Percentiles rank a stretch among this genome's conserved stretches.
These are phyloP conservation scores for Trichoderma arundinaceum DNA, from an alignment of 2,329 filamentous ascomycete genomes.

Conservation along the genomic window DNA sequence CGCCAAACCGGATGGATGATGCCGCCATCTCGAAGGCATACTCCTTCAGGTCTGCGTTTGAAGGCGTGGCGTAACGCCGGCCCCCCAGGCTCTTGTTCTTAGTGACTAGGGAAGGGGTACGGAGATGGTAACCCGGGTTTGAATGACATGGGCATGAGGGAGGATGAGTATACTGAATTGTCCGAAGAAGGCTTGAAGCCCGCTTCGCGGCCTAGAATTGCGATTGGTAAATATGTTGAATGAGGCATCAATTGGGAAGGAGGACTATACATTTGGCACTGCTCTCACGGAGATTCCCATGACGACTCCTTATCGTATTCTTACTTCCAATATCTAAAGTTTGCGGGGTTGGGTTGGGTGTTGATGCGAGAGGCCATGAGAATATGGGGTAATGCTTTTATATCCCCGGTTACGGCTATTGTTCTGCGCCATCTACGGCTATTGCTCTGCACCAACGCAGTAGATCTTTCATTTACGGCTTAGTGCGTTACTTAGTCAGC, in stretches of 20 bases:
- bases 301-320: background rate
- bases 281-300: slow-evolving; percentile 24
- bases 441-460: too few species aligned
- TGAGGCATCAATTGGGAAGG: slow-evolving; percentile 5
- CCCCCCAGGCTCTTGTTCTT: slow-evolving; percentile 47
- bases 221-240: slow-evolving; percentile 4
- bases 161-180: slow-evolving; percentile 89
- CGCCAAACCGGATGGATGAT: slow-evolving; percentile 90
- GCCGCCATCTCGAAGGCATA: slow-evolving; percentile 99
- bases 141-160: slow-evolving; percentile 91
- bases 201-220: slow-evolving; percentile 60
- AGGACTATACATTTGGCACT: slow-evolving; percentile 25
- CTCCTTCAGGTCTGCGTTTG: slow-evolving; percentile 74
- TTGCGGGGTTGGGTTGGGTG: slow-evolving; percentile 26
- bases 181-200: slow-evolving; percentile 76
- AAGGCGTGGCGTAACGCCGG: slow-evolving; percentile 73
- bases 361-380: slow-evolving; percentile 11
- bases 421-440: background rate
- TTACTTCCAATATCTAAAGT: background rate
- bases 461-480: too few species aligned
- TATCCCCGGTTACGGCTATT: background rate
- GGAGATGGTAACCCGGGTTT: slow-evolving; percentile 80
- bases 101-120: slow-evolving; percentile 61
- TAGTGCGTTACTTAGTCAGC: too few species aligned
- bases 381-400: slow-evolving; percentile 10